Base-by-base conservation (phyloP, 2,329 filamentous ascomycete genomes). In the Aspergillus candidus region DNA sequence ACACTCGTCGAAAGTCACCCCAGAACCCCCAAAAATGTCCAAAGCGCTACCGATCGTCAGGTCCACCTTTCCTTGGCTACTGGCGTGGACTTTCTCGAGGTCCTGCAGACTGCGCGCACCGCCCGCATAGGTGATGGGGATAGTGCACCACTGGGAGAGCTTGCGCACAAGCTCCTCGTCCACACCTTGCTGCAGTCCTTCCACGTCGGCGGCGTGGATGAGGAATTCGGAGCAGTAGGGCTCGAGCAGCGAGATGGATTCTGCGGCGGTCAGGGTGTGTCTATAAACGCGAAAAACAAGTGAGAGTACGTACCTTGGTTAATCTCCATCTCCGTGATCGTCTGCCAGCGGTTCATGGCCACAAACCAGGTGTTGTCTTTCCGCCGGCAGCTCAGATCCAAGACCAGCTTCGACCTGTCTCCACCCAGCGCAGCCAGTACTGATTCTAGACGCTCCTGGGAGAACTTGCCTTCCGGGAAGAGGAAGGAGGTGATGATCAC, bases 321-420 rank as follows among this genome's bases (percentile, higher is more conserved):
- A 52, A 98, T 82, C 63, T 96, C 88, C 82, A 95, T 94, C 59
- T 96, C 88, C 1, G 93, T 97, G 44, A 97, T 84, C 1, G 88
- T 95, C 74, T 97, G 93, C 93, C 93, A 98, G 67, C 94, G 94
- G 68, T 98, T 88, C 84, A 94, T 98, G 43, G 93, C 91, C n/a
- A 98, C 93, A 59, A 86, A 89, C 93, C 93, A 98, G 32, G 73
- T 83, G 44, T 83, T 74, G 32, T 77, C 85, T 48, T 82, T 83
- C 46, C 83, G 77, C 40, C 93, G 82, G 63, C 93, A 98, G 68
- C 89, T 95, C 17, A 98, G 78, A 62, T 98, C 93, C 63, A 98
- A 90, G 54, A 98, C 91, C 38, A 98, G 80, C 68, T 87, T 93
- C 38, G 74, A 71, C 62, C 76, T 88, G 62, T 94, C 84, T 41